Percentiles rank a stretch among this genome's conserved stretches.
phyloP scores from a whole-genome alignment of 2,329 filamentous ascomycete species.

The Aspergillus sojae region DNA sequence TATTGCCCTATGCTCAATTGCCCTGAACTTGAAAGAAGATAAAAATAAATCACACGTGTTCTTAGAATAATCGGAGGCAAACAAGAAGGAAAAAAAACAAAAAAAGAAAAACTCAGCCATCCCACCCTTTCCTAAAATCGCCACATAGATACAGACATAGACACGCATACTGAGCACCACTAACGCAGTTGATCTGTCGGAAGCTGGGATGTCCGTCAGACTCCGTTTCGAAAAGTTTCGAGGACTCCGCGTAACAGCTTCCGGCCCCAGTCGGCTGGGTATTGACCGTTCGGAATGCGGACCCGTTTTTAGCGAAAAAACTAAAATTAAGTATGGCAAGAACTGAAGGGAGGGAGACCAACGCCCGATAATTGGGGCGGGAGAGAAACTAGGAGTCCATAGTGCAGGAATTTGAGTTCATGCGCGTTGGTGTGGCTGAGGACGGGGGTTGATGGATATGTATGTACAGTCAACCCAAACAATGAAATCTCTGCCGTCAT shows the following conservation, averaged over 20 bases:
- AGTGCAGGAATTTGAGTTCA: constrained; percentile 2
- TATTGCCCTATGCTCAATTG: background rate
- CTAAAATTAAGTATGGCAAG: background rate
- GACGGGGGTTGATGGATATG: background rate
- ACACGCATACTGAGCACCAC: background rate
- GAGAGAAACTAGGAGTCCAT: background rate
- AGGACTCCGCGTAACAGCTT: constrained; percentile 17
- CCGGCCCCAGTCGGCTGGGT: constrained; percentile 20
- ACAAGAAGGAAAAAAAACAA: background rate
- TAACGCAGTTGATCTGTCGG: constrained; percentile 12
- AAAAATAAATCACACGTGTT: background rate
- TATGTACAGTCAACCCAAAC: background rate
- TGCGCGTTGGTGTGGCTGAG: constrained; percentile 2
- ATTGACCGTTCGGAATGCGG: constrained; percentile 10
- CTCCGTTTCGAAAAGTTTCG: background rate
- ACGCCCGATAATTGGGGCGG: background rate
- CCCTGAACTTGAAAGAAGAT: background rate
- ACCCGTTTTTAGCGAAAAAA: background rate
- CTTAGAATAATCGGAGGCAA: background rate
- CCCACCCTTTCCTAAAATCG: background rate
- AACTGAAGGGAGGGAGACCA: background rate
- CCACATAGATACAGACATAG: background rate
- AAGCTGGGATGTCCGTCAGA: background rate
- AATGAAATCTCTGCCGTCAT: background rate
- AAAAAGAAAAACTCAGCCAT: background rate